Conservation (phyloP, 1,139 yeast genomes). For the Suhomyces atakaporum region DNA sequence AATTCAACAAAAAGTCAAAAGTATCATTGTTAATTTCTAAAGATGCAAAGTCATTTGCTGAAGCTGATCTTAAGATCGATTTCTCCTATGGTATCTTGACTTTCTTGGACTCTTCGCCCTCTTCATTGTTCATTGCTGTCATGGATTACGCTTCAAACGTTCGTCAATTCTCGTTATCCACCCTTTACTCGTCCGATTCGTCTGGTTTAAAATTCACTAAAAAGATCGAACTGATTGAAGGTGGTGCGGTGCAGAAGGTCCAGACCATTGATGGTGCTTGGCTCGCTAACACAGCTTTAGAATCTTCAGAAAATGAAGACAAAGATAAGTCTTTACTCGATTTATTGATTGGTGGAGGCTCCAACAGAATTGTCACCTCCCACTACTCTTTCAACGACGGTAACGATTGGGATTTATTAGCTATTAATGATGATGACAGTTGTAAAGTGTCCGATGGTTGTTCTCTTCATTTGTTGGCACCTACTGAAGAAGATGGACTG, state of each 20-base stretch:
- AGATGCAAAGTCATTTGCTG: slow-evolving; percentile 54
- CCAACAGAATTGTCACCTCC: slow-evolving; percentile 21
- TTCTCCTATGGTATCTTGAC: slow-evolving; percentile 47
- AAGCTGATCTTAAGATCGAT: slow-evolving; percentile 54
- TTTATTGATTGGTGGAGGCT: slow-evolving; percentile 29
- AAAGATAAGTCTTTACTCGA: slow-evolving; percentile 29
- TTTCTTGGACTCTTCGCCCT: slow-evolving; percentile 57
- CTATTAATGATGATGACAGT: slow-evolving; percentile 44
- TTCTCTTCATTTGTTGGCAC: slow-evolving; percentile 55
- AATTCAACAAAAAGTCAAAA: slow-evolving; percentile 41
- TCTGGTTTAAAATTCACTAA: slow-evolving; percentile 58
- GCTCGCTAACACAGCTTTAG: slow-evolving; percentile 48
- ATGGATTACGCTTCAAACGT: slow-evolving; percentile 31
- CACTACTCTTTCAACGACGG: slow-evolving; percentile 67
- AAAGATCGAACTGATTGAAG: slow-evolving; percentile 45
- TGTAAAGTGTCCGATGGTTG: slow-evolving; percentile 52
- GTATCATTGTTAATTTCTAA: slow-evolving; percentile 57
- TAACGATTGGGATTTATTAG: slow-evolving; percentile 57
- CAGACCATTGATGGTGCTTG: slow-evolving; percentile 72
- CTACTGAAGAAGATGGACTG: slow-evolving; percentile 54
- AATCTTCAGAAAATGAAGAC: slow-evolving; percentile 16
- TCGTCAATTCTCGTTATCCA: slow-evolving; percentile 27
- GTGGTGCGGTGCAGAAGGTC: slow-evolving; percentile 50
- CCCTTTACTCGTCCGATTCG: slow-evolving; percentile 62
- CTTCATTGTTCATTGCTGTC: slow-evolving; percentile 57